Conservation (phyloP, 2,329 filamentous ascomycete genomes). For the Fusarium agapanthi region DNA sequence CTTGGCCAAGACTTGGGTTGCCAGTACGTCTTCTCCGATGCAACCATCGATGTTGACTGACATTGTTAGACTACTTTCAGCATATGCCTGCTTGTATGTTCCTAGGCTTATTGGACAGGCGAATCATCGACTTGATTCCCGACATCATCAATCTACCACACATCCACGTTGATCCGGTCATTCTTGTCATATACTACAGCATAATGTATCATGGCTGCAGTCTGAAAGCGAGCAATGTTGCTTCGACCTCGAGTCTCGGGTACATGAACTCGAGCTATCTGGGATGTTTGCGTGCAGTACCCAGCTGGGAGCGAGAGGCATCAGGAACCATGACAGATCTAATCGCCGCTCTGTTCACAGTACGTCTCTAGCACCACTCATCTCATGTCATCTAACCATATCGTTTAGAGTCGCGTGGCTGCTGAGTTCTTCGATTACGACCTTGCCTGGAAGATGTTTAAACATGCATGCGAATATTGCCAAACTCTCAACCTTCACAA, state of each 20-base stretch:
- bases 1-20: slow-evolving; percentile 42
- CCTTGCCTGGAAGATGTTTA: slow-evolving; percentile 45
- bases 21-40: slow-evolving; percentile 25
- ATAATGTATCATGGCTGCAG: slow-evolving; percentile 43
- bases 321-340: slow-evolving; percentile 44
- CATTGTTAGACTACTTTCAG: slow-evolving; percentile 39
- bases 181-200: slow-evolving; percentile 45
- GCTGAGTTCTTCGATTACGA: slow-evolving; percentile 47
- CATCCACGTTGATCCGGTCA: slow-evolving; percentile 43
- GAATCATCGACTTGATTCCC: slow-evolving; percentile 43
- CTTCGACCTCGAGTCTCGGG: slow-evolving; percentile 10
- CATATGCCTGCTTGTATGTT: slow-evolving; percentile 45
- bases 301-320: slow-evolving; percentile 44
- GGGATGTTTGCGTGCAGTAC: slow-evolving; percentile 43
- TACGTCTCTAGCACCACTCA: not conserved
- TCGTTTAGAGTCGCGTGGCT: slow-evolving; percentile 40
- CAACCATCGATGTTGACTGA: not conserved
- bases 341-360: slow-evolving; percentile 43
- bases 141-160: slow-evolving; percentile 43
- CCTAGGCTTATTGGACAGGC: slow-evolving; percentile 38
- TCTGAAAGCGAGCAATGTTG: slow-evolving; percentile 33
- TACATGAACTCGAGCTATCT: slow-evolving; percentile 42
- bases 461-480: slow-evolving; percentile 44
- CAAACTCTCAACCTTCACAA: slow-evolving; percentile 45
- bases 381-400: not conserved